A percentile compares a stretch with the other conserved stretches of the same genome.
Evolutionary conservation across 2,329 filamentous ascomycete genomes (phyloP).

Genomic region (Bipolaris gigantea): DNA sequence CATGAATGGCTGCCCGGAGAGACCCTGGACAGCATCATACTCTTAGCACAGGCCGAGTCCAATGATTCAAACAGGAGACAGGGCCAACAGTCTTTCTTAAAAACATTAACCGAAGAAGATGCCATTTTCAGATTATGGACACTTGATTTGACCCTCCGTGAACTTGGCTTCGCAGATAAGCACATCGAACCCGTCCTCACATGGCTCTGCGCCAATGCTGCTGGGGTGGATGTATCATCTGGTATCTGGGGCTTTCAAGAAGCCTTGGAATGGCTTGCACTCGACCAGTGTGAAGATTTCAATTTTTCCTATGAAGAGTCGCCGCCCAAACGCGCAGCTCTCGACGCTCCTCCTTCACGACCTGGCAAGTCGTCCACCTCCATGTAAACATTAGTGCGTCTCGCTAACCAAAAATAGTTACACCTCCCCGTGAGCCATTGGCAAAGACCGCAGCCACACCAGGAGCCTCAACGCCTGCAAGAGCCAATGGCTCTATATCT

Average conservation of each 20-base stretch:
- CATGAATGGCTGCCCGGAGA: slow-evolving; percentile 81
- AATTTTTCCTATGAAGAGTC: slow-evolving; percentile 68
- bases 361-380: slow-evolving; percentile 26
- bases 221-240: slow-evolving; percentile 55
- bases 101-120: slow-evolving; percentile 69
- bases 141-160: slow-evolving; percentile 70
- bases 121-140: slow-evolving; percentile 81
- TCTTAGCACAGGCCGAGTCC: slow-evolving; percentile 68
- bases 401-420: slow-evolving; percentile 7
- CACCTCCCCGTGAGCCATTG: slow-evolving; percentile 7
- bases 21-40: slow-evolving; percentile 74
- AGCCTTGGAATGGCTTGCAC: slow-evolving; percentile 85
- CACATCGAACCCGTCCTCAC: slow-evolving; percentile 36
- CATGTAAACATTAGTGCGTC: not conserved
- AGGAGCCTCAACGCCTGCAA: not conserved
- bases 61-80: slow-evolving; percentile 55
- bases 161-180: slow-evolving; percentile 64
- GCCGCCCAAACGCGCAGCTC: slow-evolving; percentile 20
- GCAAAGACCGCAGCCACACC: not conserved
- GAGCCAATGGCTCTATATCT: slow-evolving; percentile 6
- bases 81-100: slow-evolving; percentile 44
- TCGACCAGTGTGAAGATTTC: slow-evolving; percentile 69
- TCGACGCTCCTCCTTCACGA: slow-evolving; percentile 29
- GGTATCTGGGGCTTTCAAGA: slow-evolving; percentile 84
- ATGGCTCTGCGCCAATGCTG: slow-evolving; percentile 44